phyloP scores from a whole-genome alignment of 2,329 filamentous ascomycete genomes.

The Diplodia corticola region DNA sequence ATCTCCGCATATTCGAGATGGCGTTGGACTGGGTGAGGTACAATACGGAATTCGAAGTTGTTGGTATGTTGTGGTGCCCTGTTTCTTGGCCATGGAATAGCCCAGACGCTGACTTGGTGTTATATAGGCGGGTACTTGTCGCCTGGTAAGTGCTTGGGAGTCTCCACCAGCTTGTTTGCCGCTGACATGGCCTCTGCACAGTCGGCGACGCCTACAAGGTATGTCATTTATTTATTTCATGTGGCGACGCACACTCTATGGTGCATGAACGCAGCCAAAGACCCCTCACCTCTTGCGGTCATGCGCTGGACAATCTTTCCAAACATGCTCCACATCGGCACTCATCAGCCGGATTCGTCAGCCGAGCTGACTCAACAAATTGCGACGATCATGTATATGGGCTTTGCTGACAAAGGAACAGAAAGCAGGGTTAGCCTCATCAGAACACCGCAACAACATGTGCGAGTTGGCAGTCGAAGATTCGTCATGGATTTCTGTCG shows the following conservation, averaged over 20 bases:
- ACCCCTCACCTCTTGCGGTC: background rate
- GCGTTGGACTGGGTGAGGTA: constrained; percentile 76
- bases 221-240: constrained; percentile 1
- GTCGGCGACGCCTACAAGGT: constrained; percentile 23
- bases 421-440: constrained; percentile 74
- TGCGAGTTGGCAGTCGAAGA: constrained; percentile 78
- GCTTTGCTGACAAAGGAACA: constrained; percentile 65
- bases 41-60: constrained; percentile 71
- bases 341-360: background rate
- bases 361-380: constrained; percentile 14
- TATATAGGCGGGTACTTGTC: constrained; percentile 16
- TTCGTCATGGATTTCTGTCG: constrained; percentile 49
- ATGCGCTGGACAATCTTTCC: background rate
- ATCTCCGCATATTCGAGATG: constrained; percentile 87
- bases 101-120: background rate
- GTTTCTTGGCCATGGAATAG: background rate
- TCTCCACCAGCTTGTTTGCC: background rate
- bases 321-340: constrained; percentile 9
- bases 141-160: constrained; percentile 12
- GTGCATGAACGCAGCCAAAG: background rate
- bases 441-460: constrained; percentile 78
- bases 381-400: constrained; percentile 40
- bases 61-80: constrained; percentile 67
- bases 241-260: background rate
- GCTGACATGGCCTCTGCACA: constrained; percentile 1